These are phyloP conservation scores for Colletotrichum falcatum DNA, from an alignment of 2,329 filamentous ascomycete genomes.

Conservation along the genomic window DNA sequence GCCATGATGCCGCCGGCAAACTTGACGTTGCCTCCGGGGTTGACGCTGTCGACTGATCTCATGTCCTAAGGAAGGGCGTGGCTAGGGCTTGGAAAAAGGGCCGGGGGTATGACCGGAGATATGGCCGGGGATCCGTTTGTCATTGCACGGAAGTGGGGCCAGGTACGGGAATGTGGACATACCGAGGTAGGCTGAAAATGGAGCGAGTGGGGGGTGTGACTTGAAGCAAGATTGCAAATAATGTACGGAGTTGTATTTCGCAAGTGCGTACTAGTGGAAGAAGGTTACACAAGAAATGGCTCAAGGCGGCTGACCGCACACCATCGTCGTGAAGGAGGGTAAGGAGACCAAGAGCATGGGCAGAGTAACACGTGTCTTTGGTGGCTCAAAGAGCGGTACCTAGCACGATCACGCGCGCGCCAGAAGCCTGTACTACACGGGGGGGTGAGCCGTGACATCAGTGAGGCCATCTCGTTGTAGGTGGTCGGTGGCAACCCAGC, in stretches of 20 bases:
- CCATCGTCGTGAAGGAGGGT: background rate
- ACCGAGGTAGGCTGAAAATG: background rate
- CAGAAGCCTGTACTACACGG: background rate
- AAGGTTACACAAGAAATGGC: background rate
- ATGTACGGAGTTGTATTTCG: background rate
- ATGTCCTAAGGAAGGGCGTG: background rate
- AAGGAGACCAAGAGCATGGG: background rate
- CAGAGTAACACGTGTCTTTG: background rate
- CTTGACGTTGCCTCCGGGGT: background rate
- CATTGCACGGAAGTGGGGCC: background rate
- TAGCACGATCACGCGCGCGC: background rate
- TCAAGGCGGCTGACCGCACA: background rate
- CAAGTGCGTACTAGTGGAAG: background rate
- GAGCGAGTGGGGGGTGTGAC: background rate
- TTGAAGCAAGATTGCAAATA: background rate
- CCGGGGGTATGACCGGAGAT: too few relatives aligned
- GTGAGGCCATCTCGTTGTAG: slow-evolving; percentile 8
- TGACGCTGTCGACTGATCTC: background rate
- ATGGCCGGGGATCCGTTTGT: background rate
- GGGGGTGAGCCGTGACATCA: slow-evolving; percentile 4
- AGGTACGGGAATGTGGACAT: background rate
- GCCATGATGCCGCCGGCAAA: background rate
- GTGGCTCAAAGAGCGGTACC: background rate
- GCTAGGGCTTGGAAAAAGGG: background rate
- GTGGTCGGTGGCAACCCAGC: slow-evolving; percentile 14